Percentiles rank a stretch among this genome's conserved stretches.
phyloP scores from a whole-genome alignment of 2,329 filamentous ascomycete species.

The Paraphaeosphaeria sporulosa region DNA sequence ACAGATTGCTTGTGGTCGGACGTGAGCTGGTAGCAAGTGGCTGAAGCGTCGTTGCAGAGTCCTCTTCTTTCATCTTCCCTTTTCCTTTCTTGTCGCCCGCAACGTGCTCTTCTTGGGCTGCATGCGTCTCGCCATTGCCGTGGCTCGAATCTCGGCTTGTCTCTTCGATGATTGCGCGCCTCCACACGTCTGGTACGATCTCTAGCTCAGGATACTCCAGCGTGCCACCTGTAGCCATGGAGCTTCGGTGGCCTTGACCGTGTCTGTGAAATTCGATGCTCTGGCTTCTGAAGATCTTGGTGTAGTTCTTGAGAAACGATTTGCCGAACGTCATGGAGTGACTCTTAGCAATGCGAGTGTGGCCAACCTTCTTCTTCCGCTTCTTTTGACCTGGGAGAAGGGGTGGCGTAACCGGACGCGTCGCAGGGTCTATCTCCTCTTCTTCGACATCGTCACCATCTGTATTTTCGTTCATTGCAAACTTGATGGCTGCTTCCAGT shows the following conservation, averaged over 20 bases:
- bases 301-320: constrained; percentile 54
- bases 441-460: constrained; percentile 26
- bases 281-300: constrained; percentile 52
- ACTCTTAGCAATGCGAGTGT: constrained; percentile 71
- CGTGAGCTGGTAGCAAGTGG: constrained; percentile 25
- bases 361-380: constrained; percentile 65
- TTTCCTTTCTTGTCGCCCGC: constrained; percentile 18
- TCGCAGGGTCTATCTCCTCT: constrained; percentile 31
- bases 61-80: constrained; percentile 23
- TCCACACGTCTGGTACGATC: constrained; percentile 51
- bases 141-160: constrained; percentile 9
- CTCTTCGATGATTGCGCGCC: constrained; percentile 20
- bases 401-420: constrained; percentile 28
- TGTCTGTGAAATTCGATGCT: constrained; percentile 48
- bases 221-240: constrained; percentile 51
- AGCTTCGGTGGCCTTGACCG: constrained; percentile 55
- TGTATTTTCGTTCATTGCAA: constrained; percentile 27
- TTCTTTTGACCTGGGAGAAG: constrained; percentile 37
- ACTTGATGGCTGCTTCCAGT: constrained; percentile 40
- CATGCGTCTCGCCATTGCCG: neutral
- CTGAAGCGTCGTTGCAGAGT: constrained; percentile 36
- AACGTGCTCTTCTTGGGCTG: constrained; percentile 9
- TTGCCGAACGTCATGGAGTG: constrained; percentile 53
- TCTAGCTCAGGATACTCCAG: constrained; percentile 58
- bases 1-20: constrained; percentile 20